Conservation (phyloP, 192 early-diverging fungal species). For the Jimgerdemannia flammicorona region DNA sequence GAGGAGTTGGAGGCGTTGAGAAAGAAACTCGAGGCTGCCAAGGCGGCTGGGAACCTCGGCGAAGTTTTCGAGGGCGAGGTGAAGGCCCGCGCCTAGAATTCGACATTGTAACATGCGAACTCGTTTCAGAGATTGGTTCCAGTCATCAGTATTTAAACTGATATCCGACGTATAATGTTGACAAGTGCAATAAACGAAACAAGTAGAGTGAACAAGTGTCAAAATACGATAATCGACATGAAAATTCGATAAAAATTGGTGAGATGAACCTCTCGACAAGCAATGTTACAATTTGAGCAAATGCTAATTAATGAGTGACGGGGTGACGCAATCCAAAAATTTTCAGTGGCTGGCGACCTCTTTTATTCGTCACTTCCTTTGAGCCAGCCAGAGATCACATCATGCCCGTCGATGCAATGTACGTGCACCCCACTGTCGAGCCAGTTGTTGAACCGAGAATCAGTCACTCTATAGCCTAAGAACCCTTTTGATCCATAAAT, state of each 20-base stretch:
- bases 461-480: too few species aligned
- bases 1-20: constrained; percentile 53
- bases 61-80: constrained; percentile 54
- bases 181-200: too few species aligned
- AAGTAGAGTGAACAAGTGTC: too few species aligned
- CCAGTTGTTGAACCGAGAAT: not conserved
- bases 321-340: not conserved
- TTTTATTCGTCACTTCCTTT: not conserved
- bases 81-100: not conserved
- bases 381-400: too few species aligned
- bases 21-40: constrained; percentile 56
- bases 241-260: too few species aligned
- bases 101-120: too few species aligned
- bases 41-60: constrained; percentile 56
- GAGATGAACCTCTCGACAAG: too few species aligned
- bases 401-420: not conserved
- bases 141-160: too few species aligned
- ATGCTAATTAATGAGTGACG: not conserved
- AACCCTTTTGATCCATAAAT: not conserved
- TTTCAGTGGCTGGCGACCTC: not conserved
- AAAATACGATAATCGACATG: too few species aligned
- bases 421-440: not conserved
- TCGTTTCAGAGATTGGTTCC: too few species aligned
- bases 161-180: too few species aligned
- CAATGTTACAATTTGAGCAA: too few species aligned